Evolutionary conservation across 352 stramenopile species (phyloP).

Genomic region (Phytophthora sp.): DNA sequence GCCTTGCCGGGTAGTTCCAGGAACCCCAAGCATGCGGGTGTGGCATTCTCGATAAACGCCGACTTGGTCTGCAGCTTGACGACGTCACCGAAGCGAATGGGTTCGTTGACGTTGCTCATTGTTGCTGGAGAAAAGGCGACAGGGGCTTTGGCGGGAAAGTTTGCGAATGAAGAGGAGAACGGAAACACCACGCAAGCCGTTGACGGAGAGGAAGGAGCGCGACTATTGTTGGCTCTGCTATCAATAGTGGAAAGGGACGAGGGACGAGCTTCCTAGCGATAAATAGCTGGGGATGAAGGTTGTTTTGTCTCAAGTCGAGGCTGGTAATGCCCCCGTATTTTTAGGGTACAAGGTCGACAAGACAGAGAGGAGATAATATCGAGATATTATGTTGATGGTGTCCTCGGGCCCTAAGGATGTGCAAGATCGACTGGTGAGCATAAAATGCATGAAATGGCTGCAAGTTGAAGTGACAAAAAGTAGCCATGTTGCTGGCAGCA

Average conservation of each 20-base stretch:
- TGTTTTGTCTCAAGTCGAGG: constrained; percentile 6
- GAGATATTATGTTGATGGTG: too few relatives aligned
- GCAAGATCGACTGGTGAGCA: not conserved
- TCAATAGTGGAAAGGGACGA: constrained; percentile 38
- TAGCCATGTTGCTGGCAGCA: not conserved
- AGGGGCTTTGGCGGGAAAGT: constrained; percentile 30
- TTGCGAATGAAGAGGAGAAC: constrained; percentile 32
- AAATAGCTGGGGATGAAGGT: too few relatives aligned
- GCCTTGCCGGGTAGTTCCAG: constrained; percentile 51
- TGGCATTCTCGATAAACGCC: constrained; percentile 34
- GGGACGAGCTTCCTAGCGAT: too few relatives aligned
- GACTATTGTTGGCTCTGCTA: constrained; percentile 34
- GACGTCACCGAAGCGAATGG: constrained; percentile 63
- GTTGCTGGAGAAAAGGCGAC: constrained; percentile 12
- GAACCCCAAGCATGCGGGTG: constrained; percentile 46
- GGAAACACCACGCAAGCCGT: constrained; percentile 13
- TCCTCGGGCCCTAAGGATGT: not conserved
- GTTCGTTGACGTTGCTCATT: constrained; percentile 35
- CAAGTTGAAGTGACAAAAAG: too few relatives aligned
- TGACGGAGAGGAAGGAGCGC: not conserved
- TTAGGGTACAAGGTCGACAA: too few relatives aligned
- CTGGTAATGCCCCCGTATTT: too few relatives aligned
- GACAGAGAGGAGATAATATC: too few relatives aligned
- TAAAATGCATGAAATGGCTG: too few relatives aligned
- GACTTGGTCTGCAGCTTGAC: constrained; percentile 54